A percentile compares a stretch with the other conserved stretches of the same genome.
Evolutionary conservation across 2,329 filamentous ascomycete species (phyloP).

Genomic region (Neurospora crassa): DNA sequence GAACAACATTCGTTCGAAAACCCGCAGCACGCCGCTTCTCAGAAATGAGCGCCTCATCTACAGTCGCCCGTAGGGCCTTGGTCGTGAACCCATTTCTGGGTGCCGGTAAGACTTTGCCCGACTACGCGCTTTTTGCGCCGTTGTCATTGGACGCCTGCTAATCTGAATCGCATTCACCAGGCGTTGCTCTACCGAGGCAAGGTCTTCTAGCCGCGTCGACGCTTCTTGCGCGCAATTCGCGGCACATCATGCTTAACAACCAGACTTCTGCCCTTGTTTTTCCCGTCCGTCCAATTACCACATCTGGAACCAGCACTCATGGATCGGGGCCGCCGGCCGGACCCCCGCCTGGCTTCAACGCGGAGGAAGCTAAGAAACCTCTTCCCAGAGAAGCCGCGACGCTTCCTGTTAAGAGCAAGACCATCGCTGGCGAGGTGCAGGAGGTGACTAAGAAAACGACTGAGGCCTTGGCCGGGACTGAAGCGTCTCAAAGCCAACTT

Average conservation of each 20-base stretch:
- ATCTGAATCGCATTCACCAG: conserved; percentile 22
- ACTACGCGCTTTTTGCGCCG: neutral
- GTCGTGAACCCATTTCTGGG: conserved; percentile 43
- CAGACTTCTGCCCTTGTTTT: conserved; percentile 48
- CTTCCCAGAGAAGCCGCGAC: conserved; percentile 47
- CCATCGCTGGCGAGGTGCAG: conserved; percentile 23
- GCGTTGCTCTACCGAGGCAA: conserved; percentile 35
- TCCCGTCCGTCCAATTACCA: conserved; percentile 46
- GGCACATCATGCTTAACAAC: conserved; percentile 34
- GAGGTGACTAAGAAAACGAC: conserved; percentile 22
- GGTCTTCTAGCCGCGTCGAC: conserved; percentile 37
- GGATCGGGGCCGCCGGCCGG: conserved; percentile 37
- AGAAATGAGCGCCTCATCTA: conserved; percentile 47
- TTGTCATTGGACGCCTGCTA: conserved; percentile 14
- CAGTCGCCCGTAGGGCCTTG: conserved; percentile 44
- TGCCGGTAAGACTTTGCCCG: conserved; percentile 27
- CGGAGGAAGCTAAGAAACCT: conserved; percentile 82
- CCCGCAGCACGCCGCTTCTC: neutral
- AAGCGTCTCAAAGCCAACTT: conserved; percentile 47
- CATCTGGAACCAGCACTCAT: conserved; percentile 42
- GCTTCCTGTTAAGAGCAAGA: conserved; percentile 25
- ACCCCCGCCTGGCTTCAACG: conserved; percentile 83
- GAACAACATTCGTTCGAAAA: neutral
- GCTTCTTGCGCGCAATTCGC: conserved; percentile 36
- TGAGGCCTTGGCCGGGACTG: conserved; percentile 28